Evolutionary conservation across 2,329 filamentous ascomycete species (phyloP), one percentile per base, ranked within the genome.

Genomic region (Zasmidium cellare): DNA sequence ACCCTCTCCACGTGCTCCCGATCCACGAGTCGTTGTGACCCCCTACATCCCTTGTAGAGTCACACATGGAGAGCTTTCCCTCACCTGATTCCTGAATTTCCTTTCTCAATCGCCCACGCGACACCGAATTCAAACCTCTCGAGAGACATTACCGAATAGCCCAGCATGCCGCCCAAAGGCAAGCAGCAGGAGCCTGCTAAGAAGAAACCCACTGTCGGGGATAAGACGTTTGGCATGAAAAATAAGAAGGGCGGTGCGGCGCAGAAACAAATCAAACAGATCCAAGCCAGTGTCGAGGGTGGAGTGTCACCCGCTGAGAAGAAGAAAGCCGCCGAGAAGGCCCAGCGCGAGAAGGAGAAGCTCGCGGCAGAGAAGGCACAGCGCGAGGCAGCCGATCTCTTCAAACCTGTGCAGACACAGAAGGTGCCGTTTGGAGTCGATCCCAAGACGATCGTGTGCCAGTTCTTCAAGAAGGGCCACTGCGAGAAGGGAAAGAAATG

Each of bases 201-300:
- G 66, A 73, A 74, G 67, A 91, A 91, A 79, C 71, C 81, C 46
- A 90, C 92, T 63, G 91, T 94, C 63, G 69, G 67, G 9, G 94
- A 99, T 82, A 94, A 93, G 80, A 96, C 94, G 50, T 99, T 99
- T 82, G 94, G 94, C 69, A 97, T 99, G 94, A 99, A 99, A 80
- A 99, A 99, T 74, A 99, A 99, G 82, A 99, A 97, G 83, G 94
- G 94, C 67, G 89, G 86, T 57, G 87, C 86, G 53, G 93, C 92
- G 55, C 91, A 97, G 79, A 96, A 87, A 77, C 86, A 92, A 67
- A 97, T 99, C 73, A 88, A 90, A 58, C 90, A 92, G 70, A 85
- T 99, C 74, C 80, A 87, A 66, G 84, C 87, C 48, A 88, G 92
- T 69, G 84, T 87, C 53, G 86, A 88, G 66, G 82, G 84, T 56